Conservation (phyloP, 768 basidiomycete species). For the Hypholoma fasciculare region DNA sequence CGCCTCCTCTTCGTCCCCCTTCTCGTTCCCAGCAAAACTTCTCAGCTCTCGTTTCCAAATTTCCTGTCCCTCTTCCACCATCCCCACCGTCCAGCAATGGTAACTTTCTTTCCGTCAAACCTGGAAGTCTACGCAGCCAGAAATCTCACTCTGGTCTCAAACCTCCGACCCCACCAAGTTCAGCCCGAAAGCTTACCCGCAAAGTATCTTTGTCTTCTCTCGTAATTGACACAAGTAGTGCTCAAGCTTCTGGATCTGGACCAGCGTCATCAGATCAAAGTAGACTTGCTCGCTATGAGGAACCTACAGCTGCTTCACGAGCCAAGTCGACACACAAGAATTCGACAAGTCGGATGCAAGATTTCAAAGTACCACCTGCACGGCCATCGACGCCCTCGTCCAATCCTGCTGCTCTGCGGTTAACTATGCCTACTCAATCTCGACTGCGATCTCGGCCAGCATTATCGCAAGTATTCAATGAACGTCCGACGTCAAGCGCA, state of each 20-base stretch:
- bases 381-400: conserved; percentile 73
- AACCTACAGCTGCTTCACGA: conserved; percentile 79
- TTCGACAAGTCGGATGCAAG: conserved; percentile 65
- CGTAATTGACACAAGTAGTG: conserved; percentile 52
- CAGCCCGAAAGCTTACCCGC: conserved; percentile 61
- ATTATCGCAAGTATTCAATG: conserved; percentile 73
- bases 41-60: conserved; percentile 52
- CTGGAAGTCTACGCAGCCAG: conserved; percentile 76
- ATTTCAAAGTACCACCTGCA: conserved; percentile 73
- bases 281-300: conserved; percentile 63
- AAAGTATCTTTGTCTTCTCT: conserved; percentile 81
- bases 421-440: conserved; percentile 87
- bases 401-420: conserved; percentile 72
- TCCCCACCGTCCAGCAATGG: conserved; percentile 38
- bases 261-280: conserved; percentile 31
- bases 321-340: conserved; percentile 65
- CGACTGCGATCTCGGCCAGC: conserved; percentile 74
- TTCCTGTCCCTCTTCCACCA: conserved; percentile 43
- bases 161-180: conserved; percentile 68
- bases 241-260: conserved; percentile 59
- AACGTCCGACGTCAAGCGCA: conserved; percentile 32
- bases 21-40: conserved; percentile 64
- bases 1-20: conserved; percentile 61
- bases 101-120: conserved; percentile 62
- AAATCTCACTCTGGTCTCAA: conserved; percentile 85